These are phyloP conservation scores for Aureobasidium namibiae DNA, from an alignment of 2,329 filamentous ascomycete genomes.

Conservation along the genomic window DNA sequence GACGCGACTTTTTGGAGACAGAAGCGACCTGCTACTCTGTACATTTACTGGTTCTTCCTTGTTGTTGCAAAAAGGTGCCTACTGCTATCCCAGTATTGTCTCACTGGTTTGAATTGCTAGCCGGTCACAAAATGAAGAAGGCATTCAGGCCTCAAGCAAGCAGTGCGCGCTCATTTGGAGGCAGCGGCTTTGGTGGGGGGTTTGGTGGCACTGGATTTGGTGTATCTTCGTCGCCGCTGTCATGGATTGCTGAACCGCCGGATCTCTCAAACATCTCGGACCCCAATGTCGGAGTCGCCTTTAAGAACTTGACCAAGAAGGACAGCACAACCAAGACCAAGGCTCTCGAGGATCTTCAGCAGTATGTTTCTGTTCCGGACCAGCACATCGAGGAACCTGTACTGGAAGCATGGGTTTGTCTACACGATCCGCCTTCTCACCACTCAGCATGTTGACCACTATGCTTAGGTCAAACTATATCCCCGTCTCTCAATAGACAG, in stretches of 20 bases:
- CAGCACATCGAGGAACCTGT: constrained; percentile 66
- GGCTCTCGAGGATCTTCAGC: constrained; percentile 75
- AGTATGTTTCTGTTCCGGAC: constrained; percentile 52
- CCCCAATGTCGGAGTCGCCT: constrained; percentile 74
- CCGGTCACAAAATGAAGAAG: constrained; percentile 36
- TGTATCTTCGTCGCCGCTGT: constrained; percentile 56
- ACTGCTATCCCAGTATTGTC: not conserved
- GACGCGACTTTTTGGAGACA: not conserved
- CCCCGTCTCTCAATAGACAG: constrained; percentile 86
- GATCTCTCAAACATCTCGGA: constrained; percentile 71
- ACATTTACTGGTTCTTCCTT: not conserved
- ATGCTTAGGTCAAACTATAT: constrained; percentile 66
- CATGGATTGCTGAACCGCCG: constrained; percentile 79
- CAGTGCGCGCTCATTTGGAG: constrained; percentile 50
- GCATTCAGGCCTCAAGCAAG: constrained; percentile 54
- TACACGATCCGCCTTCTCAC: no score
- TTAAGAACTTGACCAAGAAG: constrained; percentile 89
- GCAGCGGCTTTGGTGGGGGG: constrained; percentile 23
- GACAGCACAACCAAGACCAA: constrained; percentile 87
- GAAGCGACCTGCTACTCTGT: not conserved
- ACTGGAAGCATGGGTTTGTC: constrained; percentile 79
- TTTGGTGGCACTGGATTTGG: constrained; percentile 35
- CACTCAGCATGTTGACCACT: not conserved
- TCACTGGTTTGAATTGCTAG: not conserved
- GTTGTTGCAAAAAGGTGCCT: not conserved